Base-by-base conservation (phyloP, 2,329 filamentous ascomycete genomes). In the Fusarium siculi region DNA sequence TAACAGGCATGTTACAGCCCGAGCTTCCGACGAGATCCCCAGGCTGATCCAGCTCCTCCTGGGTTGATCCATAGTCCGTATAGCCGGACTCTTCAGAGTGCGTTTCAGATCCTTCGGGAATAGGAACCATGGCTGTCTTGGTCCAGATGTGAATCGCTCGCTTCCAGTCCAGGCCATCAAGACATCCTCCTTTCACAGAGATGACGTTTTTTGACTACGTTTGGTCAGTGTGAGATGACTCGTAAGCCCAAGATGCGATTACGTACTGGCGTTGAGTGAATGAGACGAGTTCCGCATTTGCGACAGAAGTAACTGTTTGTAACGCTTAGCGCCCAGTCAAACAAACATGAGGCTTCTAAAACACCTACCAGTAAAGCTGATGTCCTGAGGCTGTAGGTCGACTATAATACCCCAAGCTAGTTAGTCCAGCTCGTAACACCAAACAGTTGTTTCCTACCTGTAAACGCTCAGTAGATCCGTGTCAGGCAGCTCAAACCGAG, bases 91-190 rank as follows among this genome's bases (percentile, higher is more conserved):
- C 87, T 65, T 88, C 89, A 19, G 87, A 85, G 78, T 88, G 87
- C 10, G 82, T 80, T 81, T 91, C 89, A 34, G 86, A 87, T 15
- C 89, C 88, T 74, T 92, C 90, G 5, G 91, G 91, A 70, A 93
- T 92, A 39, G 90, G 88, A 23, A 93, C 85, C 85, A 93, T 90
- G 73, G 91, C 91, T 46, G 85, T 87, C 75, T 89, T 89, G 25
- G 89, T 91, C 88, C 89, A 93, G 74, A 93, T 90, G 82, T 93
- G 91, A 72, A 89, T 88, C 34, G 90, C 90, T 7, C 79, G 82
- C 18, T 79, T 83, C 88, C 90, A 90, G 79, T 91, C 87, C 25
- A 93, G 82, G 3, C 87, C 90, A 10, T 90, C 86, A 50, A 93
- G 84, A 76, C 91, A 92, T 44, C 91, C 91, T 16, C 89, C 91